Evolutionary conservation across 805 yeast genomes (phyloP).

Genomic region (Schizosaccharomyces japonicus): DNA sequence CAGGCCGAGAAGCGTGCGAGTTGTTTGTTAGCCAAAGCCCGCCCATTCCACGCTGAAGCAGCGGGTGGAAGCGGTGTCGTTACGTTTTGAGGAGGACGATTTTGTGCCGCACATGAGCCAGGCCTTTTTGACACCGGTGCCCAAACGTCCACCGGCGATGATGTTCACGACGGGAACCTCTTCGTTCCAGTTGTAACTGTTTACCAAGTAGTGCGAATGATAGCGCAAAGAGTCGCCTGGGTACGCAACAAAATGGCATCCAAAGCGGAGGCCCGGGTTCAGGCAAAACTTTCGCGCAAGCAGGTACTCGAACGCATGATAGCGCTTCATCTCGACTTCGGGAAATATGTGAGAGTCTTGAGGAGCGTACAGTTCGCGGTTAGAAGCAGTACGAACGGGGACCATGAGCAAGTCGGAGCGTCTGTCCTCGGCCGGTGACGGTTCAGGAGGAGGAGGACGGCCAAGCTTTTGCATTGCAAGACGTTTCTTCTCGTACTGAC

Average conservation of each 20-base stretch:
- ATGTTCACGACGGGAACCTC: conserved; percentile 34
- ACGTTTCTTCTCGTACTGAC: background rate
- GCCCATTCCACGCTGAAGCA: conserved; percentile 1
- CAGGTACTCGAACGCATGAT: background rate
- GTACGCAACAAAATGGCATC: conserved; percentile 68
- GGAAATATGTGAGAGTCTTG: background rate
- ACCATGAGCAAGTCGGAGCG: background rate
- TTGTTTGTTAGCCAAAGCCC: background rate
- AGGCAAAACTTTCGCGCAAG: conserved; percentile 25
- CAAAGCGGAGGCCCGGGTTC: conserved; percentile 76
- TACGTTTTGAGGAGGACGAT: no score
- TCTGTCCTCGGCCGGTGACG: background rate
- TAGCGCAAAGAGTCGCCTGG: conserved; percentile 86
- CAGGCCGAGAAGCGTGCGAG: no score
- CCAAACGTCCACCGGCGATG: conserved; percentile 70
- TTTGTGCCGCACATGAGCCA: conserved; percentile 29
- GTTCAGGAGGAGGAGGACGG: background rate
- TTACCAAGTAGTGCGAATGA: conserved; percentile 66
- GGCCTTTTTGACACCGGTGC: conserved; percentile 74
- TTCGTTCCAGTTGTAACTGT: conserved; percentile 25
- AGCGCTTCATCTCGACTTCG: background rate
- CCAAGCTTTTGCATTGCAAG: background rate
- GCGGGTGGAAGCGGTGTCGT: no score
- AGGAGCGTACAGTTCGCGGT: background rate
- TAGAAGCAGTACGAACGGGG: background rate